Percentiles rank a stretch among this genome's conserved stretches.
Evolutionary conservation across 1,284 basidiomycete genomes (phyloP).

Genomic region (Fomitopsis palustris): DNA sequence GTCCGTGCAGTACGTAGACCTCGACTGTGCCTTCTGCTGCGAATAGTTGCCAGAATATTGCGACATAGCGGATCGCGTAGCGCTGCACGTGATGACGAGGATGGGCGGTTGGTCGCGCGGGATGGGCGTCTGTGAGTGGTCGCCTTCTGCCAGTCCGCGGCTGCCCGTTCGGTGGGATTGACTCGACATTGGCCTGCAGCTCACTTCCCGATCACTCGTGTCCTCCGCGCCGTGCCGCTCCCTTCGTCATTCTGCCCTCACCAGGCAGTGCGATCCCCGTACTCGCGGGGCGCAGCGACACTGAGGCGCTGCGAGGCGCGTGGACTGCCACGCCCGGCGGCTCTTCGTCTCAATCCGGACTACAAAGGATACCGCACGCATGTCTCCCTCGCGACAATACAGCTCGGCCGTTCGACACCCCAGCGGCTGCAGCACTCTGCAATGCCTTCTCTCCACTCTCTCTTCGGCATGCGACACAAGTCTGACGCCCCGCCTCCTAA

Average conservation of each 20-base stretch:
- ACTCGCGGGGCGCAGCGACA: background rate
- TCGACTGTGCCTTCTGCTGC: no score
- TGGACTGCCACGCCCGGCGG: conserved; percentile 1
- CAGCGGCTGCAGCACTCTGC: background rate
- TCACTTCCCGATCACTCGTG: background rate
- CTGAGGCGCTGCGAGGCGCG: background rate
- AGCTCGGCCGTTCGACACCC: background rate
- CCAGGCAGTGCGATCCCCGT: background rate
- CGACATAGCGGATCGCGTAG: background rate
- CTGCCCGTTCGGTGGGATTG: background rate
- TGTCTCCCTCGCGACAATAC: background rate
- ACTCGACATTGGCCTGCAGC: conserved; percentile 1
- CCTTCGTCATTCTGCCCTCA: background rate
- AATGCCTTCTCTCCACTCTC: conserved; percentile 1
- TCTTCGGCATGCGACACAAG: conserved; percentile 17
- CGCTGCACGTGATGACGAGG: background rate
- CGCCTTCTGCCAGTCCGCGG: background rate
- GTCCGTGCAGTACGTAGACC: no score
- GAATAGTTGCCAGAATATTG: no score
- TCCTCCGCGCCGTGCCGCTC: background rate
- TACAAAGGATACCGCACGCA: background rate
- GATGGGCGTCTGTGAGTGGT: background rate
- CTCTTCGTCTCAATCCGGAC: background rate
- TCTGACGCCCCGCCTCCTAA: conserved; percentile 1
- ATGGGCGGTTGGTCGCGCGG: background rate